phyloP scores from a whole-genome alignment of 2,329 filamentous ascomycete species.

The Phoma herbarum region DNA sequence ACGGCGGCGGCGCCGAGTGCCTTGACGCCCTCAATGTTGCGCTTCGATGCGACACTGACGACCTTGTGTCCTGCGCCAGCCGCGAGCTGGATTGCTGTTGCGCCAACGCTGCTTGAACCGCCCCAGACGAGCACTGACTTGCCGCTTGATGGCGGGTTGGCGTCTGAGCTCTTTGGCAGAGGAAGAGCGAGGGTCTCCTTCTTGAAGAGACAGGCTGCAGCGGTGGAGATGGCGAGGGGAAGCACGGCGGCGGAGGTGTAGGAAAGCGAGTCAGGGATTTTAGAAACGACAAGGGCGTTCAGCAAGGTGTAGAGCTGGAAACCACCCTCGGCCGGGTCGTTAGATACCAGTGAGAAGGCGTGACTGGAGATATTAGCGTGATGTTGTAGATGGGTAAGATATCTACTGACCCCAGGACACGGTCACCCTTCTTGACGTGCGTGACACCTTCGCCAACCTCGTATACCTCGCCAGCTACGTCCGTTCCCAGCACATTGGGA shows the following conservation, averaged over 20 bases:
- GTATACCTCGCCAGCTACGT: conserved; percentile 58
- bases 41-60: conserved; percentile 49
- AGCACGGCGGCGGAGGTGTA: conserved; percentile 54
- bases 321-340: conserved; percentile 35
- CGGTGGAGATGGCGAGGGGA: conserved; percentile 57
- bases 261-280: conserved; percentile 51
- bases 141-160: conserved; percentile 37
- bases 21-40: conserved; percentile 43
- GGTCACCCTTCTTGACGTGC: conserved; percentile 56
- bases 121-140: conserved; percentile 62
- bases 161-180: conserved; percentile 47
- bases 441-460: conserved; percentile 58
- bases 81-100: conserved; percentile 57
- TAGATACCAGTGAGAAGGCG: conserved; percentile 36
- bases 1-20: conserved; percentile 41
- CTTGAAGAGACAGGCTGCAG: conserved; percentile 55
- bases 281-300: conserved; percentile 43
- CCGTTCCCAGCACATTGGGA: conserved; percentile 51
- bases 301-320: conserved; percentile 50
- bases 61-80: conserved; percentile 54
- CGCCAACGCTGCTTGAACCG: conserved; percentile 56
- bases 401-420: conserved; percentile 52
- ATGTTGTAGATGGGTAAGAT: background rate
- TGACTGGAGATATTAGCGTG: conserved; percentile 27
- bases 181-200: conserved; percentile 52